A percentile compares a stretch with the other conserved stretches of the same genome.
Evolutionary conservation across 768 basidiomycete species (phyloP).

Genomic region (Peribolospora baueri): DNA sequence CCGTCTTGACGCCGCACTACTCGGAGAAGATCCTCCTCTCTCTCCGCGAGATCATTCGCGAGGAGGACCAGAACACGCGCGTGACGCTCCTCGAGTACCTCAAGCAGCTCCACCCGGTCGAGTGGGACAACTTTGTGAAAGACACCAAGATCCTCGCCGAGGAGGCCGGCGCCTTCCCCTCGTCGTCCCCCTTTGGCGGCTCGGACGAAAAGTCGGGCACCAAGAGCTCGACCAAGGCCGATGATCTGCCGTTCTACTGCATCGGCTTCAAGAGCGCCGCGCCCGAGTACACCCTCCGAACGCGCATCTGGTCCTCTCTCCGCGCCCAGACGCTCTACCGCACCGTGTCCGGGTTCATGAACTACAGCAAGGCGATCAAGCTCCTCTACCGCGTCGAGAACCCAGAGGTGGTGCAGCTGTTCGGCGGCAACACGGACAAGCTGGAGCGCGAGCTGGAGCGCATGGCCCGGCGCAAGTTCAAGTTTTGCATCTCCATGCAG

Average conservation of each 20-base stretch:
- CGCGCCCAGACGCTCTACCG: constrained; percentile 96
- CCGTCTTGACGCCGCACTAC: constrained; percentile 92
- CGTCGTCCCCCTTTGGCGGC: constrained; percentile 36
- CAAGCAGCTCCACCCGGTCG: constrained; percentile 89
- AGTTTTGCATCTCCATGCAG: constrained; percentile 98
- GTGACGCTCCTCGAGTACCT: constrained; percentile 94
- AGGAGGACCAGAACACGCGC: constrained; percentile 88
- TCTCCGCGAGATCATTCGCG: constrained; percentile 90
- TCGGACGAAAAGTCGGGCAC: constrained; percentile 45
- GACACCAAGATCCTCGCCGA: constrained; percentile 98
- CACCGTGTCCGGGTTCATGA: constrained; percentile 99
- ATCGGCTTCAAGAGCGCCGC: constrained; percentile 98
- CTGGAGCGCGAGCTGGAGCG: constrained; percentile 88
- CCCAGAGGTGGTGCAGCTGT: constrained; percentile 91
- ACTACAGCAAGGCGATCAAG: constrained; percentile 98
- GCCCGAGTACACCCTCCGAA: constrained; percentile 92
- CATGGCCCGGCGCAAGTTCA: constrained; percentile 96
- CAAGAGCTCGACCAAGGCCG: constrained; percentile 38
- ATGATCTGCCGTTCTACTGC: constrained; percentile 91
- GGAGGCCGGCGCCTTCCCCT: constrained; percentile 53
- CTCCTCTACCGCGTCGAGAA: constrained; percentile 97
- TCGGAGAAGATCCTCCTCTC: constrained; percentile 97
- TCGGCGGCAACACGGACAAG: constrained; percentile 91
- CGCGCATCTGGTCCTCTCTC: constrained; percentile 95
- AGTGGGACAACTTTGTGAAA: constrained; percentile 99